phyloP scores from a whole-genome alignment of 2,329 filamentous ascomycete genomes.

The Xylariaceae sp. region DNA sequence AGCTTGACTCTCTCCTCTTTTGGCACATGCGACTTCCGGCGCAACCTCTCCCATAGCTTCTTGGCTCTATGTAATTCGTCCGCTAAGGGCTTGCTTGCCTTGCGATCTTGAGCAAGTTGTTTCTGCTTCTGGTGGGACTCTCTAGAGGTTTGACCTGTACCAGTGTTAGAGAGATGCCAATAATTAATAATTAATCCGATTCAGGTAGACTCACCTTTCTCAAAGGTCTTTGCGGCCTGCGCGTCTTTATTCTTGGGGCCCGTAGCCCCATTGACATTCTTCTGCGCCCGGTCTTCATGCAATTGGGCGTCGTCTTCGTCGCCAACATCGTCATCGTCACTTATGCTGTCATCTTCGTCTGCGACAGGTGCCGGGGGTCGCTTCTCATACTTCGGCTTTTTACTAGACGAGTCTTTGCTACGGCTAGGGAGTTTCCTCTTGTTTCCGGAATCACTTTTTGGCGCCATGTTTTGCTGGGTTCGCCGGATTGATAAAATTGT shows the following conservation, averaged over 20 bases:
- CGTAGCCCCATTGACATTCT: conserved; percentile 26
- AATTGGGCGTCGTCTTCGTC: conserved; percentile 52
- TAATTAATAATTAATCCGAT: background rate
- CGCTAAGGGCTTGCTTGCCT: conserved; percentile 86
- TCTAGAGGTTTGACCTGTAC: conserved; percentile 60
- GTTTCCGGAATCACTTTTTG: conserved; percentile 45
- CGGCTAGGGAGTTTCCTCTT: conserved; percentile 57
- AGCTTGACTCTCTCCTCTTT: conserved; percentile 83
- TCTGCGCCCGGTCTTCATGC: conserved; percentile 39
- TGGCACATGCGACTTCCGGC: conserved; percentile 88
- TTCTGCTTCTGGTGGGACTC: conserved; percentile 95
- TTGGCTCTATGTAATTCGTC: conserved; percentile 85
- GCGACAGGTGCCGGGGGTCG: conserved; percentile 37
- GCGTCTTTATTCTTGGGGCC: conserved; percentile 33
- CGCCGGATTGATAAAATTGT: background rate
- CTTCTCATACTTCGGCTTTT: conserved; percentile 36
- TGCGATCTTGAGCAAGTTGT: conserved; percentile 79
- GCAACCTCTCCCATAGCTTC: conserved; percentile 93
- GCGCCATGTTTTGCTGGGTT: conserved; percentile 42
- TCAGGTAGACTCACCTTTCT: conserved; percentile 37
- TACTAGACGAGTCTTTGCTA: conserved; percentile 42
- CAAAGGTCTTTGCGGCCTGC: conserved; percentile 38
- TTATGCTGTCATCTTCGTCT: conserved; percentile 36
- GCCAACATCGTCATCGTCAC: conserved; percentile 41
- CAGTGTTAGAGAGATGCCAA: conserved; percentile 16